These are phyloP conservation scores for Hemileccinum hortonii DNA, from an alignment of 1,284 basidiomycete species.

Conservation along the genomic window DNA sequence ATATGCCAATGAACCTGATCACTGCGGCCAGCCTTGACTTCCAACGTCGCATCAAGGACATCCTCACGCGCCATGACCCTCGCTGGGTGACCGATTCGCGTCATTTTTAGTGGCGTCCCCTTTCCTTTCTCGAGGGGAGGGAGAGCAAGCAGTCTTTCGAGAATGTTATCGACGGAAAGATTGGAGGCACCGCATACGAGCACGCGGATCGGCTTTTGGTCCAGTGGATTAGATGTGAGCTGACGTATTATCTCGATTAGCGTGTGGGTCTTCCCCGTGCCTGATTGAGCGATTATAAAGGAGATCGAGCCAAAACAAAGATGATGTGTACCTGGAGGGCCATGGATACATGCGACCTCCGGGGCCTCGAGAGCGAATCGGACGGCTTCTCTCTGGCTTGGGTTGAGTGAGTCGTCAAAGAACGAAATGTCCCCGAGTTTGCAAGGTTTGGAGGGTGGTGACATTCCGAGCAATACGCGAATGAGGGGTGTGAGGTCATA, in stretches of 20 bases:
- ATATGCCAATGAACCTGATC: constrained; percentile 54
- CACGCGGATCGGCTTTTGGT: constrained; percentile 52
- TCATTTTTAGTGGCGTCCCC: constrained; percentile 54
- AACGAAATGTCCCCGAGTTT: constrained; percentile 53
- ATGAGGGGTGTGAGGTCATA: constrained; percentile 51
- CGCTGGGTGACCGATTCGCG: constrained; percentile 90
- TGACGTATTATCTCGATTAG: constrained; percentile 89
- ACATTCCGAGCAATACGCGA: constrained; percentile 67
- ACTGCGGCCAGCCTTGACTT: constrained; percentile 78
- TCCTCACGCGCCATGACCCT: constrained; percentile 75
- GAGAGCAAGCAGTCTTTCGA: constrained; percentile 74
- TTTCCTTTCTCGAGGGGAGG: constrained; percentile 41
- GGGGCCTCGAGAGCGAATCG: constrained; percentile 68
- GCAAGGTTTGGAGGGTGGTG: constrained; percentile 34
- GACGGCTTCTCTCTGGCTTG: constrained; percentile 82
- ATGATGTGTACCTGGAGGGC: constrained; percentile 74
- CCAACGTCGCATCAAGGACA: constrained; percentile 81
- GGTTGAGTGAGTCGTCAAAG: constrained; percentile 77
- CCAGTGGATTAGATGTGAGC: constrained; percentile 52
- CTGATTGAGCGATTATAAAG: constrained; percentile 35
- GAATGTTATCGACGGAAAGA: constrained; percentile 87
- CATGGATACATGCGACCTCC: constrained; percentile 92
- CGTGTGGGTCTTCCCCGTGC: constrained; percentile 91
- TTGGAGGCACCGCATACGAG: constrained; percentile 92
- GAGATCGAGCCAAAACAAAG: not conserved